Conservation (phyloP, 2,329 filamentous ascomycete species). For the Macrophomina tecta region DNA sequence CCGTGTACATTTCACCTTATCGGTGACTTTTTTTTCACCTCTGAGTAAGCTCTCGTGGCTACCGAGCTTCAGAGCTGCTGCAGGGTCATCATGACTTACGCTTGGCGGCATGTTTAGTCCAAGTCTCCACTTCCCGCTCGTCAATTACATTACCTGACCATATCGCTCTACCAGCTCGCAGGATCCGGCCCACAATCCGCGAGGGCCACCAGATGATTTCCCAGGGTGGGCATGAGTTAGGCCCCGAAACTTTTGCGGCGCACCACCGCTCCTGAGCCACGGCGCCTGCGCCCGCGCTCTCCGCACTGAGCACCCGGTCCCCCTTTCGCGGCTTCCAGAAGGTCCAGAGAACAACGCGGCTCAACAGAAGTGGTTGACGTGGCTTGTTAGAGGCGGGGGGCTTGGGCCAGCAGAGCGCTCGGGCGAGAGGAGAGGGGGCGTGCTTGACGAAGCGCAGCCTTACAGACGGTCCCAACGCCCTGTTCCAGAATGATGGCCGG, state of each 20-base stretch:
- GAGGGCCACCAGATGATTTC: conserved; percentile 11
- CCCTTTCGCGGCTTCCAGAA: conserved; percentile 20
- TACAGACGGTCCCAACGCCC: conserved; percentile 19
- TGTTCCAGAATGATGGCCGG: conserved; percentile 12
- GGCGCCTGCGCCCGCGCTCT: no score
- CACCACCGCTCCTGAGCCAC: conserved; percentile 18
- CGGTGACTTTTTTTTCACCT: conserved; percentile 2
- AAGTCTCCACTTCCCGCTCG: conserved; percentile 23
- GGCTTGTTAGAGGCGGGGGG: conserved; percentile 12
- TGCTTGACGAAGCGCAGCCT: conserved; percentile 24
- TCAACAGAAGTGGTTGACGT: conserved; percentile 20
- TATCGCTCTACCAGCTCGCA: conserved; percentile 5
- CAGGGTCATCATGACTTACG: conserved; percentile 14
- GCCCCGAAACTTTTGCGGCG: conserved; percentile 22
- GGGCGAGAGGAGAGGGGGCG: neutral
- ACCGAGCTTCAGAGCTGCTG: conserved; percentile 5
- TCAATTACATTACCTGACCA: conserved; percentile 14
- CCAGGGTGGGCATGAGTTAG: conserved; percentile 1
- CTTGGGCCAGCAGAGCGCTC: conserved; percentile 9
- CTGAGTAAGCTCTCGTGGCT: conserved; percentile 1
- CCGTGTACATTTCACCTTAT: conserved; percentile 16
- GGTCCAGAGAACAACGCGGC: conserved; percentile 16
- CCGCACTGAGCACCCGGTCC: conserved; percentile 13
- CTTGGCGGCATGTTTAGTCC: neutral
- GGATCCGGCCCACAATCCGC: conserved; percentile 15